Percentiles rank a stretch among this genome's conserved stretches.
Conservation (phyloP, 495 filamentous ascomycete species). For the Aspergillus coremiiformis region DNA sequence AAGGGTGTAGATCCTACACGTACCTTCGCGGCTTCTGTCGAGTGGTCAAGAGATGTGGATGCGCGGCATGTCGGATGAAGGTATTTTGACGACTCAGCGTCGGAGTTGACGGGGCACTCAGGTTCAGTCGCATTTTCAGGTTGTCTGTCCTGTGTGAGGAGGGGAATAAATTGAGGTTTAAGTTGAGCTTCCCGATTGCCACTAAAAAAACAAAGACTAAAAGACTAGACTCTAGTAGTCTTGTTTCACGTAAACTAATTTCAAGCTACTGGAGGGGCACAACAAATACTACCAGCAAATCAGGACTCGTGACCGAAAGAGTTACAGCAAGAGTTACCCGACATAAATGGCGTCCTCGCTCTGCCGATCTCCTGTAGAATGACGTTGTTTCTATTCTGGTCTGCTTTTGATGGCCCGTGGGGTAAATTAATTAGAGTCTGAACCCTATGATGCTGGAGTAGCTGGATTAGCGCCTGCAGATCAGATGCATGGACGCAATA, state of each 20-base stretch:
- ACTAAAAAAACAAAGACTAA: not conserved
- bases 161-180: no score
- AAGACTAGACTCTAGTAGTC: no score
- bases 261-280: not conserved
- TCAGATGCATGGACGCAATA: not conserved
- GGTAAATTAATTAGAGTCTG: not conserved
- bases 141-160: no score
- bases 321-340: no score
- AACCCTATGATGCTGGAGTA: not conserved
- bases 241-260: not conserved
- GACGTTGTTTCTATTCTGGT: not conserved
- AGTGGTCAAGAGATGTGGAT: conserved; percentile 37
- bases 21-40: conserved; percentile 54
- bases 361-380: not conserved
- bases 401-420: not conserved
- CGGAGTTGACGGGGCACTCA: conserved; percentile 34
- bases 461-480: not conserved
- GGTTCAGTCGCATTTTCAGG: conserved; percentile 26
- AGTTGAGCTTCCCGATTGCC: no score
- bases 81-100: conserved; percentile 32
- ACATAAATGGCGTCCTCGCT: no score
- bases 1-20: no score
- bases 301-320: no score
- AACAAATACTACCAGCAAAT: not conserved
- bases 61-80: conserved; percentile 23